Evolutionary conservation across 208 protist species (phyloP).

Genomic region (Leishmania guyanensis): DNA sequence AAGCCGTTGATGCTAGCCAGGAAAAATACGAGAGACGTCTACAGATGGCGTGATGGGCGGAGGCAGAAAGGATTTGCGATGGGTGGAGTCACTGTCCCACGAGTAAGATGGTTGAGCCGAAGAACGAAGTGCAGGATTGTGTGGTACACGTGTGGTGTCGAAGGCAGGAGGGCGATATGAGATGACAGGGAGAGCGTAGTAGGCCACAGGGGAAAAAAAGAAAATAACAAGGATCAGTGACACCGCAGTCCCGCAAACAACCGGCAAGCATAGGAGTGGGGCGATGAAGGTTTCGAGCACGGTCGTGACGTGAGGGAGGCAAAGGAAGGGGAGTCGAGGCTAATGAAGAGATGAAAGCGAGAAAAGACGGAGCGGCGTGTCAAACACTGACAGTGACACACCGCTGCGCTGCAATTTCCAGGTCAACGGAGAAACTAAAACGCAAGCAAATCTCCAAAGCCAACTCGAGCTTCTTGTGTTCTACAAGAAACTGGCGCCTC

Average conservation of each 20-base stretch:
- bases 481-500: too few relatives aligned
- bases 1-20: background rate
- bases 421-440: too few relatives aligned
- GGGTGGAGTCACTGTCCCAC: too few relatives aligned
- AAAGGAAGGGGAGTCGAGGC: background rate
- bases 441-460: too few relatives aligned
- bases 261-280: too few relatives aligned
- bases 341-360: background rate
- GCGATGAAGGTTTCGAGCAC: background rate
- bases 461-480: too few relatives aligned
- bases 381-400: background rate
- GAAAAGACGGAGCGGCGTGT: background rate
- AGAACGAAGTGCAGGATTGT: background rate
- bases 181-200: too few relatives aligned
- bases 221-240: too few relatives aligned
- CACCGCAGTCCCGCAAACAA: background rate
- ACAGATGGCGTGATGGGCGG: background rate
- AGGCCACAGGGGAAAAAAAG: too few relatives aligned
- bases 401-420: background rate
- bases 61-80: background rate
- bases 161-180: background rate
- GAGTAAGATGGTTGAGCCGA: background rate
- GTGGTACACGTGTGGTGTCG: background rate
- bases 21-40: background rate
- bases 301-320: background rate